A percentile compares a stretch with the other conserved stretches of the same genome.
phyloP scores from a whole-genome alignment of 179 eudicot species.

The Nepenthes alata region DNA sequence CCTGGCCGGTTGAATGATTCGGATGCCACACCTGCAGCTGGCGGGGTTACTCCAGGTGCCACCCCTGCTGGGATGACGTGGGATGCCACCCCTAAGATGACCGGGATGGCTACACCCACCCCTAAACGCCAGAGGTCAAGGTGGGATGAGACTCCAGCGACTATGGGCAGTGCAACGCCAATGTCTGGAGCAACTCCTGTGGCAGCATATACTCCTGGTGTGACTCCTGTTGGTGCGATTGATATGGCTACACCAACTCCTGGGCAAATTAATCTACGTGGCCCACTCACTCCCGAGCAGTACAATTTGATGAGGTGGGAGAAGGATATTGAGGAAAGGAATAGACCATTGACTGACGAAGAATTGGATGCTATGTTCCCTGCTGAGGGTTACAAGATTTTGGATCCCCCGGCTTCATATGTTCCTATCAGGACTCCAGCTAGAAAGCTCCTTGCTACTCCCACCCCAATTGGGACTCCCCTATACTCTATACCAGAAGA shows the following conservation, averaged over 20 bases:
- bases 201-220: conserved; percentile 74
- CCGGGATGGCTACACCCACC: conserved; percentile 69
- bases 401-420: conserved; percentile 81
- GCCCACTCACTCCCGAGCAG: conserved; percentile 73
- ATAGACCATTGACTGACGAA: conserved; percentile 80
- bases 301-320: conserved; percentile 84
- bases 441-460: conserved; percentile 84
- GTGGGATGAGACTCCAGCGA: conserved; percentile 95
- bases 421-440: conserved; percentile 90
- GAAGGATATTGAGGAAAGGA: conserved; percentile 87
- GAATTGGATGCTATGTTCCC: conserved; percentile 85
- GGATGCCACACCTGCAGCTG: conserved; percentile 73
- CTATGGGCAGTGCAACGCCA: conserved; percentile 88
- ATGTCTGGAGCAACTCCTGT: conserved; percentile 65
- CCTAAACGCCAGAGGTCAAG: conserved; percentile 83
- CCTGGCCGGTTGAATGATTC: conserved; percentile 71
- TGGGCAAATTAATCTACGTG: conserved; percentile 49
- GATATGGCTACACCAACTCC: conserved; percentile 87
- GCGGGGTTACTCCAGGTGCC: conserved; percentile 82
- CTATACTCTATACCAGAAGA: conserved; percentile 76
- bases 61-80: conserved; percentile 90
- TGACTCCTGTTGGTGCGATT: conserved; percentile 66
- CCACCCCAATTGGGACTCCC: conserved; percentile 73
- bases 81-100: conserved; percentile 80
- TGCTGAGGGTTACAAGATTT: conserved; percentile 67